Conservation (phyloP, 257 asterid genomes). For the Anisodus tanguticus region DNA sequence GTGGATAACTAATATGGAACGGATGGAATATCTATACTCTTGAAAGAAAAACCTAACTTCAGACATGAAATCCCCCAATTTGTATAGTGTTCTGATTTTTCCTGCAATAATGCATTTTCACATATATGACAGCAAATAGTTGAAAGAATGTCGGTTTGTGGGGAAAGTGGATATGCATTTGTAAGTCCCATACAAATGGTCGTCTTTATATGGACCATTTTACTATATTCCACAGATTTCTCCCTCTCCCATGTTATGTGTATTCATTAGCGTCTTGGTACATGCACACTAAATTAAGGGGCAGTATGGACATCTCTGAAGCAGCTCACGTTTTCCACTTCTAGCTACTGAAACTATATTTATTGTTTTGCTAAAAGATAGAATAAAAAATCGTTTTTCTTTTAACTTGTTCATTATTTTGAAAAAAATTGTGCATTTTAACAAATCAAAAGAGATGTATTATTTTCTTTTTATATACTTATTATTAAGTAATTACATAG, state of each 20-base stretch:
- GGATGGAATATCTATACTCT: not conserved
- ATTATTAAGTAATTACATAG: too few species aligned
- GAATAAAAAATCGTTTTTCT: too few species aligned
- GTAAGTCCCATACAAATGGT: not conserved
- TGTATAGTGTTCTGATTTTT: not conserved
- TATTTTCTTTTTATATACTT: too few species aligned
- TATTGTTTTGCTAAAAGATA: too few species aligned
- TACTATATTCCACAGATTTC: not conserved
- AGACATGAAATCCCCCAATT: not conserved
- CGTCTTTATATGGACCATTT: not conserved
- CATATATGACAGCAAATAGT: not conserved
- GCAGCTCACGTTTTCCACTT: not conserved
- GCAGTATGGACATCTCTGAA: not conserved
- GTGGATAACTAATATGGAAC: too few species aligned
- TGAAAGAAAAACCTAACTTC: not conserved
- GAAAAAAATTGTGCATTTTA: too few species aligned
- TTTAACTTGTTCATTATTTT: too few species aligned
- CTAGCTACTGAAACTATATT: not conserved
- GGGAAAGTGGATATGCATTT: not conserved
- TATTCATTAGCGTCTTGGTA: not conserved
- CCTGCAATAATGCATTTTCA: not conserved
- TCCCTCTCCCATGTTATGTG: conserved; percentile 14
- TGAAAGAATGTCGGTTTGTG: conserved; percentile 23
- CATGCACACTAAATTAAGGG: not conserved
- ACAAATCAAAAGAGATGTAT: too few species aligned